Percentiles rank a stretch among this genome's conserved stretches.
Evolutionary conservation across 2,329 filamentous ascomycete genomes (phyloP).

Genomic region (Sporothrix brasiliensis): DNA sequence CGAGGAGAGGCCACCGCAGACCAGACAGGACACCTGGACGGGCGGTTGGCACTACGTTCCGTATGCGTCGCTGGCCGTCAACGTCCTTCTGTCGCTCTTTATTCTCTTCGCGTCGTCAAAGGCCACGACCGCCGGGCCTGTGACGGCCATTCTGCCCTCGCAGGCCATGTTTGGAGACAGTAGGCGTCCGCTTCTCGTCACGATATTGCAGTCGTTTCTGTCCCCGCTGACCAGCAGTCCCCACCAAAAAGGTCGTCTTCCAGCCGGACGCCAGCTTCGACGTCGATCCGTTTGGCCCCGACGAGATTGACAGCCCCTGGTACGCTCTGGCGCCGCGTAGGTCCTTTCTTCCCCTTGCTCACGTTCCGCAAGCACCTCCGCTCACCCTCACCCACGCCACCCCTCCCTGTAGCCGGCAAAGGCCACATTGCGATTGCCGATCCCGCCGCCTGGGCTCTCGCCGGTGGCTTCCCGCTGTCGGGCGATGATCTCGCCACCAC

Average conservation of each 20-base stretch:
- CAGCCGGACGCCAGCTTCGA: conserved; percentile 33
- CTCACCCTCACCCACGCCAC: background rate
- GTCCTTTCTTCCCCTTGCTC: background rate
- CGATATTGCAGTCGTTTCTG: background rate
- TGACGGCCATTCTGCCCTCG: conserved; percentile 29
- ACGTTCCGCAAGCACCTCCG: background rate
- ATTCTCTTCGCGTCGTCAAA: conserved; percentile 8
- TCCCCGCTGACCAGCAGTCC: conserved; percentile 28
- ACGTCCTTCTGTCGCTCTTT: conserved; percentile 13
- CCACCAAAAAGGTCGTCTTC: conserved; percentile 31
- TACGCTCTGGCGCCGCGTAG: conserved; percentile 33
- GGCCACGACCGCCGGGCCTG: background rate
- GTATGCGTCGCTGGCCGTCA: conserved; percentile 18
- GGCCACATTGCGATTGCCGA: conserved; percentile 35
- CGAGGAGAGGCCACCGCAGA: too few species aligned
- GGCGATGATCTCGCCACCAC: background rate
- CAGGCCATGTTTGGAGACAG: conserved; percentile 30
- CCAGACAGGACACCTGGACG: background rate
- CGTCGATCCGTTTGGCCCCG: conserved; percentile 36
- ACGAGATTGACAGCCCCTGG: conserved; percentile 32
- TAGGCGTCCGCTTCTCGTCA: background rate
- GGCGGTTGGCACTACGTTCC: conserved; percentile 7
- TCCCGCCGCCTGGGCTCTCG: conserved; percentile 30
- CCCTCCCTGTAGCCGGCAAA: conserved; percentile 31
- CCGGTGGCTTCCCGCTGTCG: conserved; percentile 33